Evolutionary conservation across 2,329 filamentous ascomycete genomes (phyloP), one percentile per base, ranked within the genome.

Genomic region (Whalleya microplaca): DNA sequence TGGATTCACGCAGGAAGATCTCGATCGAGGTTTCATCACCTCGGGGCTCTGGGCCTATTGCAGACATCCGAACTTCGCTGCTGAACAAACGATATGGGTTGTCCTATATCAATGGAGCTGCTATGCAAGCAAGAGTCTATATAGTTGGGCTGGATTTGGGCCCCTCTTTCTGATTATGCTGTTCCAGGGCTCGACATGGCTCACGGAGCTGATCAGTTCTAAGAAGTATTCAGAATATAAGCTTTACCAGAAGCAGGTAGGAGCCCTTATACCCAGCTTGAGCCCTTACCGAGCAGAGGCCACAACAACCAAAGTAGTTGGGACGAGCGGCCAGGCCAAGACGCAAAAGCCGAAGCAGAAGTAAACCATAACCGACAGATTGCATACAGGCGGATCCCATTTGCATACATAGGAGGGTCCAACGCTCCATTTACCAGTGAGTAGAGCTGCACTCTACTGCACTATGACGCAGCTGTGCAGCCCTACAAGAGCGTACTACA

Each of bases 51-150:
- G 91, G 88, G 88, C 87, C 0, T 92, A 88, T 78, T 94, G 89
- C 65, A 84, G 95, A 45, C 96, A 99, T 73, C 95, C 95, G 46
- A 99, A 99, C 74, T 99, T 98, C 70, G 86, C 90, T 4, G 91
- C 91, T 4, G 95, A 99, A 75, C 95, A 98, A 76, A 80, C 86
- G 27, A 86, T 98, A 66, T 99, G 95, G 95, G 81, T 96, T 51
- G 78, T 86, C 8, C 75, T 98, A 50, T 98, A 98, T 73, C 84
- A 91, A 68, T 99, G 94, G 95, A 86, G 84, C 64, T 94, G 90
- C 73, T 89, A 85, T 70, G 83, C 87, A 52, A 90, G 88, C 29
- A 83, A 86, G 53, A 85, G 81, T 1, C 78, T 88, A 42, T 87
- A 88, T 71, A 94, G 89, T 74, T 99, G 93, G 91, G 87, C 90